Evolutionary conservation across 164 flowering plant genomes (phyloP).

Genomic region (Stephania yunnanensis): DNA sequence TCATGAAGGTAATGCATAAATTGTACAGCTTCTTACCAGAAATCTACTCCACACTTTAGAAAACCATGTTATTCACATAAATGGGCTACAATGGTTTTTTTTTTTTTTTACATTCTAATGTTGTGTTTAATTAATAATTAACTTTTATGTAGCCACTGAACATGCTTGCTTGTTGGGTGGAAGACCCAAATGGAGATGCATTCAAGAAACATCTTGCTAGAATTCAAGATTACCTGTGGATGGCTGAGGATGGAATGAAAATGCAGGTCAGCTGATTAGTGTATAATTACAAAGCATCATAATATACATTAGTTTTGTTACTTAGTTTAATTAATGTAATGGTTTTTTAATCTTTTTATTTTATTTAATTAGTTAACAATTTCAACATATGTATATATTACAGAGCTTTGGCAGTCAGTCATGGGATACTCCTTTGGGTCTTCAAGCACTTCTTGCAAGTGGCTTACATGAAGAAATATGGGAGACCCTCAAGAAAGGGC

Average conservation of each 20-base stretch:
- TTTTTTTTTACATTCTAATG: too few relatives aligned
- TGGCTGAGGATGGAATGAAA: constrained; percentile 51
- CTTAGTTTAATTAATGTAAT: too few relatives aligned
- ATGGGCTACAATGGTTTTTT: too few relatives aligned
- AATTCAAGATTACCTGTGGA: constrained; percentile 38
- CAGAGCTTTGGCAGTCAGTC: constrained; percentile 29
- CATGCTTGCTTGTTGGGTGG: constrained; percentile 48
- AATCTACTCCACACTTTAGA: too few relatives aligned
- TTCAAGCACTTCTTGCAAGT: constrained; percentile 38
- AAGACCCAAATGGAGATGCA: constrained; percentile 45
- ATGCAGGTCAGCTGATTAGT: not conserved
- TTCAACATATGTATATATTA: not conserved
- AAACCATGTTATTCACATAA: too few relatives aligned
- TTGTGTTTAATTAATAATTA: too few relatives aligned
- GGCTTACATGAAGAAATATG: constrained; percentile 28
- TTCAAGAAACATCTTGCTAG: constrained; percentile 38
- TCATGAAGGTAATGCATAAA: constrained; percentile 34
- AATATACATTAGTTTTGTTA: too few relatives aligned
- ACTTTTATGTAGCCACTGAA: constrained; percentile 20
- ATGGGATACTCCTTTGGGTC: constrained; percentile 36
- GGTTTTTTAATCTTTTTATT: too few relatives aligned
- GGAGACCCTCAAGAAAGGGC: constrained; percentile 29
- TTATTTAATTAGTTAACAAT: too few relatives aligned
- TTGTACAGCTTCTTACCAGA: too few relatives aligned
- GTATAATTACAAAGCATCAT: too few relatives aligned